Conservation (phyloP, 1,139 yeast species). For the Pichia sp. region DNA sequence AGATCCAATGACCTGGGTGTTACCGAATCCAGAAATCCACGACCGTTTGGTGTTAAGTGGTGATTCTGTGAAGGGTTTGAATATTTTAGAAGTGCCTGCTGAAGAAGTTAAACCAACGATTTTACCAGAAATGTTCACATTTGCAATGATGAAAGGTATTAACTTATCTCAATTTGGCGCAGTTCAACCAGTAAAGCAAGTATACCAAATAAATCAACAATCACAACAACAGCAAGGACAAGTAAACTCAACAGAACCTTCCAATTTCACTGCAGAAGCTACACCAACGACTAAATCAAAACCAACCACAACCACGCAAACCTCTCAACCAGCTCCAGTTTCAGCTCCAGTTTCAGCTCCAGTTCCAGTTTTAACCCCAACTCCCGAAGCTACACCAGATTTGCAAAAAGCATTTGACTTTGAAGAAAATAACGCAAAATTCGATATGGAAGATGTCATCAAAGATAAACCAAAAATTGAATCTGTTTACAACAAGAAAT, state of each 20-base stretch:
- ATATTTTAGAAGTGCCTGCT: conserved; percentile 64
- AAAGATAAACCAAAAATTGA: conserved; percentile 19
- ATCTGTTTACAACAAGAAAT: conserved; percentile 48
- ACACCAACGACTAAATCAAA: neutral
- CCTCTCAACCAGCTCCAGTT: too few relatives aligned
- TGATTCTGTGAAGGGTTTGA: conserved; percentile 83
- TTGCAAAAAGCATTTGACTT: conserved; percentile 48
- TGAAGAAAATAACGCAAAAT: conserved; percentile 60
- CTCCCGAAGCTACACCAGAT: neutral
- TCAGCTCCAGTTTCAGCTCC: neutral
- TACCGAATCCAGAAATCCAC: conserved; percentile 65
- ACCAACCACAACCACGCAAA: neutral
- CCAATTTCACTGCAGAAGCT: neutral
- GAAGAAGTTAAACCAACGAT: conserved; percentile 40
- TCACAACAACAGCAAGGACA: neutral
- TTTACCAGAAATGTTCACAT: conserved; percentile 11
- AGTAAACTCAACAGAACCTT: neutral
- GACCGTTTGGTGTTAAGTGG: conserved; percentile 87
- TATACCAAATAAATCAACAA: neutral
- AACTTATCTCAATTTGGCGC: neutral
- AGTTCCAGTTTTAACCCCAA: neutral
- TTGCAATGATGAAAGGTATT: neutral
- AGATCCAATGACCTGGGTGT: conserved; percentile 64
- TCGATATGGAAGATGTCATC: conserved; percentile 20
- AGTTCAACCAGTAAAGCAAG: neutral